phyloP scores from a whole-genome alignment of 495 filamentous ascomycete genomes.

The Astrothelium macrocarpum region DNA sequence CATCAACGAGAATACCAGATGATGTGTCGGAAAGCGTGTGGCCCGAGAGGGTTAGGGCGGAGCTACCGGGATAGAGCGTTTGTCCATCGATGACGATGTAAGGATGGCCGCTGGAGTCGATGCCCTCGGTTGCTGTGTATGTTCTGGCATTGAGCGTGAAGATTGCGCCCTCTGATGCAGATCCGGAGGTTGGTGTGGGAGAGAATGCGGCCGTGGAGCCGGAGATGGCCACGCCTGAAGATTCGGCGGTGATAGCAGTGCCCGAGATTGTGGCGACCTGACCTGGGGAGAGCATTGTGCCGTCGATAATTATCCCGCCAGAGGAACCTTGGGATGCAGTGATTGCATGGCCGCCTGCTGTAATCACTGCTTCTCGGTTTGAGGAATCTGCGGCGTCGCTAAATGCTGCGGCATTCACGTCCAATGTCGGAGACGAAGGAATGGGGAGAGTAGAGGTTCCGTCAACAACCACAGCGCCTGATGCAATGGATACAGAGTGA shows the following conservation, averaged over 20 bases:
- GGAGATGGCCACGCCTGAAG: background rate
- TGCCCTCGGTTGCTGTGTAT: background rate
- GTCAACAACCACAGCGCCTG: background rate
- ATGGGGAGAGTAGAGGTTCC: background rate
- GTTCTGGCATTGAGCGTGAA: background rate
- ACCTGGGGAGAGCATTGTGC: background rate
- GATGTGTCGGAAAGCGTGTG: background rate
- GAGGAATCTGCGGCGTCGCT: background rate
- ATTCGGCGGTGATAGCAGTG: background rate
- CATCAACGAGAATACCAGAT: background rate
- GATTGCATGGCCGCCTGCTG: background rate
- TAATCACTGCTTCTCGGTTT: background rate
- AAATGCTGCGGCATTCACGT: background rate
- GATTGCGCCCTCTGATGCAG: background rate
- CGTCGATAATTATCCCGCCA: background rate
- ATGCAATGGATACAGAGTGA: background rate
- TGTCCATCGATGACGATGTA: background rate
- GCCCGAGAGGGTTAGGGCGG: background rate
- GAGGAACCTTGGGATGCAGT: background rate
- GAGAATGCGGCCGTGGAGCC: background rate
- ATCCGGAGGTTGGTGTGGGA: background rate
- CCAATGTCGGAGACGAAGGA: background rate
- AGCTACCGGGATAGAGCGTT: background rate
- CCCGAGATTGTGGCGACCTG: background rate
- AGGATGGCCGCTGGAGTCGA: background rate